Conservation (phyloP, 495 filamentous ascomycete species). For the Thozetella sp. region DNA sequence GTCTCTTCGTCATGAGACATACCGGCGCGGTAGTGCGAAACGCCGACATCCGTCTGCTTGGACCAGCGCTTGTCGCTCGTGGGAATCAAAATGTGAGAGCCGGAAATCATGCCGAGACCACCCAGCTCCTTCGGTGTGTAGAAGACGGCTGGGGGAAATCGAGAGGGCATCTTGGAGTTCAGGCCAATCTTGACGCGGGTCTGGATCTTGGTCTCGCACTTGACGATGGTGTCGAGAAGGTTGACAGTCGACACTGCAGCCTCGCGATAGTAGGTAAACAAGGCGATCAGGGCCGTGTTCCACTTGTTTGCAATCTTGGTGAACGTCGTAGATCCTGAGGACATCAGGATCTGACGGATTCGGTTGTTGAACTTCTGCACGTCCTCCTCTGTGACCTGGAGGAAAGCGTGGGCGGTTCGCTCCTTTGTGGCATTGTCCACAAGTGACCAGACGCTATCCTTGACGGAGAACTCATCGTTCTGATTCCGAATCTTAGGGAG, state of each 20-base stretch:
- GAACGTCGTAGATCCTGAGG: constrained; percentile 97
- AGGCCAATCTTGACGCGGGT: constrained; percentile 98
- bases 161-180: constrained; percentile 99
- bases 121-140: constrained; percentile 99
- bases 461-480: constrained; percentile 95
- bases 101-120: constrained; percentile 98
- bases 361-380: constrained; percentile 99
- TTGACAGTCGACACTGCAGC: constrained; percentile 97
- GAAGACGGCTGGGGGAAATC: constrained; percentile 98
- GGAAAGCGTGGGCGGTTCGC: constrained; percentile 95
- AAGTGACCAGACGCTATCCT: constrained; percentile 97
- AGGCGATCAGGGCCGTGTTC: constrained; percentile 97
- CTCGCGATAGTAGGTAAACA: constrained; percentile 99
- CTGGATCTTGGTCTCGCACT: constrained; percentile 99
- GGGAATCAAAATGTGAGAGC: constrained; percentile 97
- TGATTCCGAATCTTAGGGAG: constrained; percentile 93
- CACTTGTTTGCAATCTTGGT: constrained; percentile 99
- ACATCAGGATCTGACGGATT: constrained; percentile 99
- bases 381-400: constrained; percentile 98
- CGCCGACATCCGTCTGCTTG: constrained; percentile 95
- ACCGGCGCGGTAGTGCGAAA: constrained; percentile 96
- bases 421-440: constrained; percentile 97
- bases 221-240: constrained; percentile 96
- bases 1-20: constrained; percentile 99
- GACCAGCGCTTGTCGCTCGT: constrained; percentile 98